These are phyloP conservation scores for Boletus edulis DNA, from an alignment of 768 basidiomycete species.

Conservation along the genomic window DNA sequence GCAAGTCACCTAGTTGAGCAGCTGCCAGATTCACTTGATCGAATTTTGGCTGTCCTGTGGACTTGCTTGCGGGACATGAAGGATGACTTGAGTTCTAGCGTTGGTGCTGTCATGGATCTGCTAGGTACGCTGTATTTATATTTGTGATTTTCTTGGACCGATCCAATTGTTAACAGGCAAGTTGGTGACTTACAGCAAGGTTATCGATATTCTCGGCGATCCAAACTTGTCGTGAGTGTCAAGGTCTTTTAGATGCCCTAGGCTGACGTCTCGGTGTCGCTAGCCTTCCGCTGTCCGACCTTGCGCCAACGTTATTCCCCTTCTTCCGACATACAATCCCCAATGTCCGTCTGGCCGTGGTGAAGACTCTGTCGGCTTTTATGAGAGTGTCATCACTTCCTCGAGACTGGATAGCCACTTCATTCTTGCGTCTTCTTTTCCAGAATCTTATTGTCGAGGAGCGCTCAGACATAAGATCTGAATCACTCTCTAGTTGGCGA, in stretches of 20 bases:
- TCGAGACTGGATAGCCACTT: conserved; percentile 74
- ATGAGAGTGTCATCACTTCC: conserved; percentile 74
- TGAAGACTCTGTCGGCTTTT: conserved; percentile 84
- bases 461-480: conserved; percentile 74
- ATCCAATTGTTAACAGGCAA: conserved; percentile 51
- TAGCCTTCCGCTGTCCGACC: conserved; percentile 76
- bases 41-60: conserved; percentile 86
- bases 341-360: conserved; percentile 89
- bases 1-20: conserved; percentile 74
- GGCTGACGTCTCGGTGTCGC: conserved; percentile 1
- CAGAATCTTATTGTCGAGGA: conserved; percentile 95
- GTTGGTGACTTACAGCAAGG: conserved; percentile 73
- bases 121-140: conserved; percentile 54
- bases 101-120: conserved; percentile 96
- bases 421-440: conserved; percentile 82
- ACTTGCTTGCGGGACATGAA: conserved; percentile 88
- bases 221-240: conserved; percentile 64
- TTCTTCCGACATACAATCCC: conserved; percentile 98
- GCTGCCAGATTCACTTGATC: conserved; percentile 67
- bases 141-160: background rate
- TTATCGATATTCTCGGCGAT: conserved; percentile 73
- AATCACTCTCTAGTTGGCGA: conserved; percentile 73
- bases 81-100: conserved; percentile 95
- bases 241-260: background rate
- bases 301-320: conserved; percentile 88